Evolutionary conservation across 768 basidiomycete species (phyloP).

Genomic region (Lactifluus rugatus): DNA sequence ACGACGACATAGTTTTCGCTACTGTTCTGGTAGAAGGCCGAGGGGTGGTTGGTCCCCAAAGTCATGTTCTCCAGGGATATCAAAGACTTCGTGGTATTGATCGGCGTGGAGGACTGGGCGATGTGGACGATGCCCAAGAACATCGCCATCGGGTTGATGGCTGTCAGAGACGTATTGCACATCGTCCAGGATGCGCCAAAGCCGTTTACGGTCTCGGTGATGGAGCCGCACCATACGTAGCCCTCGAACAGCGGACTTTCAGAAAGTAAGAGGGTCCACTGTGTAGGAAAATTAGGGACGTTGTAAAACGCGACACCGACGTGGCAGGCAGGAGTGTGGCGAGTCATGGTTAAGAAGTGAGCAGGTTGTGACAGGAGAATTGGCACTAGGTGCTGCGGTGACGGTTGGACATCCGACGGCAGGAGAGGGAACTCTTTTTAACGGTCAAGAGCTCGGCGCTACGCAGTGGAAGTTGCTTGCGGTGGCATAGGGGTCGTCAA

Average conservation of each 20-base stretch:
- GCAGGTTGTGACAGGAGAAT: background rate
- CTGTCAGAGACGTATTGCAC: background rate
- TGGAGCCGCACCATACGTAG: background rate
- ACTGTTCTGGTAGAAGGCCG: no score
- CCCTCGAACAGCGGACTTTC: background rate
- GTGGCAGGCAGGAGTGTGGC: background rate
- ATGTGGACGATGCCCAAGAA: background rate
- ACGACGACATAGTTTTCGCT: background rate
- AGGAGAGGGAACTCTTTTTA: background rate
- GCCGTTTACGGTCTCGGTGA: background rate
- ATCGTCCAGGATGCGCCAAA: background rate
- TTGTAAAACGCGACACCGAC: background rate
- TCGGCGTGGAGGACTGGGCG: background rate
- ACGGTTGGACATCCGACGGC: background rate
- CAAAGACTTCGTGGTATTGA: background rate
- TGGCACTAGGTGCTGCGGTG: no score
- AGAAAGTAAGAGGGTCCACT: background rate
- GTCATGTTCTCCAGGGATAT: background rate
- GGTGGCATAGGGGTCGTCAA: background rate
- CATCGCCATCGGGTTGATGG: background rate
- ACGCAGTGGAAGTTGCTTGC: background rate
- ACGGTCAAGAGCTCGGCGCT: background rate
- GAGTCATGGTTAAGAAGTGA: background rate
- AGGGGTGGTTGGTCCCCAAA: background rate
- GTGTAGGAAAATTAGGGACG: background rate